phyloP scores from a whole-genome alignment of 2,329 filamentous ascomycete genomes.

The Sphaerulina populicola region DNA sequence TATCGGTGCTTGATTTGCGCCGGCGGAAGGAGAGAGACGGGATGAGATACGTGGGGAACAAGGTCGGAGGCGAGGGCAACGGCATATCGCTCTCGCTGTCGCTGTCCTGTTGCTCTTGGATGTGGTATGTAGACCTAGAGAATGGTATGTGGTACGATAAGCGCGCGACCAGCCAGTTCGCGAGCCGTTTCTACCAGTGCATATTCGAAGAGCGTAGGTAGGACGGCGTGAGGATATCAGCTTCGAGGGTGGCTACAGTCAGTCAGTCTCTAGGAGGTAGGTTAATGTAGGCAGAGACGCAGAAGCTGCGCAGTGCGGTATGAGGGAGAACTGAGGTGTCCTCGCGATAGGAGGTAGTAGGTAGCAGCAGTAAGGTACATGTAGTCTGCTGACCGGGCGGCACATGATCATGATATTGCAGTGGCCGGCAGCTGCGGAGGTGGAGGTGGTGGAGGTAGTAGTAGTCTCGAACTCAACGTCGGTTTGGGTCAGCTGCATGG shows the following conservation, averaged over 20 bases:
- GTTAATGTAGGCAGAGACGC: no score
- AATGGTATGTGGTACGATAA: background rate
- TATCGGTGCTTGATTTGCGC: slow-evolving; percentile 37
- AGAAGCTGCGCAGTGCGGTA: no score
- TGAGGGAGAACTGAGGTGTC: background rate
- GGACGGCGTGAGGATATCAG: background rate
- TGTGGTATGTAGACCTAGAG: background rate
- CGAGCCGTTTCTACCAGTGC: slow-evolving; percentile 3
- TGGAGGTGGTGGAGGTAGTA: no score
- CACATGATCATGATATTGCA: background rate
- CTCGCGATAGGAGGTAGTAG: background rate
- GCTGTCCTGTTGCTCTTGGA: background rate
- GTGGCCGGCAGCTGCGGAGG: background rate
- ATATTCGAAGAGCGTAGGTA: background rate
- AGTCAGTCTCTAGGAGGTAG: no score
- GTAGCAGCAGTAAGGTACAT: background rate
- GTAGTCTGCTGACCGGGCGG: background rate
- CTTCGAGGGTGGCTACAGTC: background rate
- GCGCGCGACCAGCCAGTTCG: slow-evolving; percentile 1
- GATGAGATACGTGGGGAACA: slow-evolving; percentile 47
- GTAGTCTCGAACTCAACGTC: background rate
- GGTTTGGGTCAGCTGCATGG: background rate
- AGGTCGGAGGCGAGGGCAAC: slow-evolving; percentile 29
- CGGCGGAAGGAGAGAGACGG: slow-evolving; percentile 43
- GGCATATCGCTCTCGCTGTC: slow-evolving; percentile 18